These are phyloP conservation scores for Rhizopogon roseolus DNA, from an alignment of 768 basidiomycete genomes.

Conservation along the genomic window DNA sequence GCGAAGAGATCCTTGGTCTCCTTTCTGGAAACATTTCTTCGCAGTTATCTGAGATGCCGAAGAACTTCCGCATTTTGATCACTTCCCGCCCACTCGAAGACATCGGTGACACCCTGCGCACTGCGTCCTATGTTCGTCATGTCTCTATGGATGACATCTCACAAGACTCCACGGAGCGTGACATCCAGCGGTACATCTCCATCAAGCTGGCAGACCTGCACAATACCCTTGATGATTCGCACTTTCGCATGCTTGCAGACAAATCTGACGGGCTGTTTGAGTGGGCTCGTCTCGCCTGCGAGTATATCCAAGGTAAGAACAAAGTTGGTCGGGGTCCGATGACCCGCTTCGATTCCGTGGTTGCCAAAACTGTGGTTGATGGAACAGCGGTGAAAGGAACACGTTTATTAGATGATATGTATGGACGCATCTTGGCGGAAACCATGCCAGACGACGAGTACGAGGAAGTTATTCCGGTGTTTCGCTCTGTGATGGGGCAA, in stretches of 20 bases:
- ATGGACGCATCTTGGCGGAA: background rate
- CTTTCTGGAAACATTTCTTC: conserved; percentile 5
- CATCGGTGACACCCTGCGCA: conserved; percentile 9
- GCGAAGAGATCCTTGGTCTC: conserved; percentile 16
- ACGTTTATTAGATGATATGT: conserved; percentile 1
- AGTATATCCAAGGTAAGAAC: no score
- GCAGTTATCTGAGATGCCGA: background rate
- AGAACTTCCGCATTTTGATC: conserved; percentile 5
- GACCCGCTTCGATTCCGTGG: background rate
- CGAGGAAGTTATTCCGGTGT: background rate
- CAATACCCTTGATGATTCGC: background rate
- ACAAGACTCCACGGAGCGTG: background rate
- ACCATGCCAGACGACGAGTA: background rate
- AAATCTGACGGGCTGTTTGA: no score
- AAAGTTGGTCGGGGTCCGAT: background rate
- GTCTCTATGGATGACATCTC: background rate
- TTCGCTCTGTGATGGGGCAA: background rate
- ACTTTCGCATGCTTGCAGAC: background rate
- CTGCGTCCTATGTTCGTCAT: background rate
- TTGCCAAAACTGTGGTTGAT: background rate
- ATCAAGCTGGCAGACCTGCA: background rate
- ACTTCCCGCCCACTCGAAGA: conserved; percentile 27
- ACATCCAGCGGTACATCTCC: background rate
- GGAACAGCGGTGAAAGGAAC: background rate
- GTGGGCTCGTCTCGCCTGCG: no score